Evolutionary conservation across 306 rosid species (phyloP), one percentile per base, ranked within the genome.

Genomic region (Vachellia pachyceras): DNA sequence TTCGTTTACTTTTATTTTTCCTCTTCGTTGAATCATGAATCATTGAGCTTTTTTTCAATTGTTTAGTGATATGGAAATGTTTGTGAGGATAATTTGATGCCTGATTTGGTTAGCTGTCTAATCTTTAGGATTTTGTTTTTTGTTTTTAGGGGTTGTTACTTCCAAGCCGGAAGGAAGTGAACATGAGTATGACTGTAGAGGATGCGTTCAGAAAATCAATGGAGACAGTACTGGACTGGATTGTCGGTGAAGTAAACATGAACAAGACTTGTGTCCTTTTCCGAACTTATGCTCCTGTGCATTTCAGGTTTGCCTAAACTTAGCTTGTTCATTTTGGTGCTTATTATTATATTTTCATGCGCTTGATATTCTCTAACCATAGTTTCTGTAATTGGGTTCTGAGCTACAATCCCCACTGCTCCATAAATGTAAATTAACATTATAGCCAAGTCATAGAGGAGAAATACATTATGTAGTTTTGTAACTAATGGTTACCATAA

Each of bases 251-350:
- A 84, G 94, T 94, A 78, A 79, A 92, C 90, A 80, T 20, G 78
- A 92, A 79, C 89, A 94, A 86, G 91, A 88, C 98, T 68, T 71
- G 85, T 39, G 94, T 92, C 72, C 76, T 92, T 64, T 90, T 91
- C 85, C 93, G 98, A 88, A 94, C 97, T 77, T 91, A 86, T 77
- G 84, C 98, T 58, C 92, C 98, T 7, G 94, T 92, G 69, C 98
- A 94, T 85, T 94, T 94, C 98, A 91, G 98, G 98, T 93, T 84
- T 83, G 83, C 74, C 68, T 61, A 22, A 44, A 55, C 82, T 47
- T 46, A 64, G 75, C 23, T 39, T 73, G 13, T 22, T 65, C 6
- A 35, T 70, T 18, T 65, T 4, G n/a, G 25, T 70, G 50, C 76
- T 72, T 72, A 6, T 63, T 10, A 63, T 54, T 52, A 58, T 52